Percentiles rank a stretch among this genome's conserved stretches.
Evolutionary conservation across 352 stramenopile genomes (phyloP).

Genomic region (Pythium brassicae): DNA sequence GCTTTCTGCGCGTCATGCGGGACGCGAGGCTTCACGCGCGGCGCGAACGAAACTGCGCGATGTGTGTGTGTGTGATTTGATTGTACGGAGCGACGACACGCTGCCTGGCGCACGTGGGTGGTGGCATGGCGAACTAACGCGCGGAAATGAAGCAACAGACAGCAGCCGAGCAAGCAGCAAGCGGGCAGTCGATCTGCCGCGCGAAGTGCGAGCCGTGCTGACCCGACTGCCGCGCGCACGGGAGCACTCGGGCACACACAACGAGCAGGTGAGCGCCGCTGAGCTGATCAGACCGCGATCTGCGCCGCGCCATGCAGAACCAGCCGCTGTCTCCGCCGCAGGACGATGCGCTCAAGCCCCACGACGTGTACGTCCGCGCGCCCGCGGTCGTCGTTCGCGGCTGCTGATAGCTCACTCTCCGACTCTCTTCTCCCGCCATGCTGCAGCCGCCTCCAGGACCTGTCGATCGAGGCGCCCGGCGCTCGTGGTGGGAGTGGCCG

Average conservation of each 20-base stretch:
- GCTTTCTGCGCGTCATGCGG: background rate
- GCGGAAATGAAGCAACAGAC: too few relatives aligned
- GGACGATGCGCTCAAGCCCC: background rate
- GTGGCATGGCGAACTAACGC: too few relatives aligned
- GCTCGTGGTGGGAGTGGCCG: background rate
- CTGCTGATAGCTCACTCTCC: slow-evolving; percentile 1
- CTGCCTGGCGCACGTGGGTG: too few relatives aligned
- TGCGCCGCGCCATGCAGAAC: background rate
- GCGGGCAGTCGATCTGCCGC: too few relatives aligned
- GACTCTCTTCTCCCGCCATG: background rate
- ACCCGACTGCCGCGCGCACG: too few relatives aligned
- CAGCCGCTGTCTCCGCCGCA: background rate
- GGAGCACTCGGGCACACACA: too few relatives aligned
- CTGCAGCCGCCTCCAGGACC: slow-evolving; percentile 28
- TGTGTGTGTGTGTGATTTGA: too few relatives aligned
- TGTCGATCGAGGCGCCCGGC: slow-evolving; percentile 20
- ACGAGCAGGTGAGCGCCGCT: too few relatives aligned
- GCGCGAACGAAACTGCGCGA: background rate
- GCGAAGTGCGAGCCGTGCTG: too few relatives aligned
- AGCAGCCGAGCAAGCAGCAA: too few relatives aligned
- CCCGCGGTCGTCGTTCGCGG: too few relatives aligned
- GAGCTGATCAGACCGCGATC: background rate
- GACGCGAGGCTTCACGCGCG: background rate
- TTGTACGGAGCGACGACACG: too few relatives aligned
- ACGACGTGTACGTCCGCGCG: slow-evolving; percentile 1